Base-by-base conservation (phyloP, 2,329 filamentous ascomycete genomes). In the Neofusicoccum kwambonambiense region DNA sequence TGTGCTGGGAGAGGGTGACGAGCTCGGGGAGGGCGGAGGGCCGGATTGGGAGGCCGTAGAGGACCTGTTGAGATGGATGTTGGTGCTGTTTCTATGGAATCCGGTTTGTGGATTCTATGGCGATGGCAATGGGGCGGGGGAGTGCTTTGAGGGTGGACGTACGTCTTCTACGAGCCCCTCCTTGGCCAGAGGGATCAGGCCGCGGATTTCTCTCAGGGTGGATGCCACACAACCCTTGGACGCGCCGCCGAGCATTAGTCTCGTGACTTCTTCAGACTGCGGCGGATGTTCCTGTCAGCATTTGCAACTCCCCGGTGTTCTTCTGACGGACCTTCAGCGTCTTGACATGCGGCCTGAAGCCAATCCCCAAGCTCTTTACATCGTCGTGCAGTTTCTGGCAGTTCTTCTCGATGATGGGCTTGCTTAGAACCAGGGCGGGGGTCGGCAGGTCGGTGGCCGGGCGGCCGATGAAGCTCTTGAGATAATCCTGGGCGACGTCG, bases 331-430 rank as follows among this genome's bases (percentile, higher is more conserved):
- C 63, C 63, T 65, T 65, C 13, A 65, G 54, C 4, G 63, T 65
- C 54, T 65, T 65, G 47, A 65, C 63, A 15, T 65, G 63, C n/a
- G 63, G 63, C 37, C 63, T 12, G 39, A 65, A 65, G 27, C 39
- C 39, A 27, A 65, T 65, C 3, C 63, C 63, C 54, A 61, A 45
- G 39, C 27, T 65, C 47, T 61, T 60, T 8, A 65, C 63, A 54
- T 65, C 63, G 17, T 61, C 56, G 37, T 60, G 56, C 7, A 65
- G 37, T 12, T 54, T 51, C 50, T 61, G 57, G 37, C 54, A 60
- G 56, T 65, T 65, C 13, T 27, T 45, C 34, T 65, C 44, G 15
- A 65, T 37, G 34, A 61, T 41, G 37, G 54, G 63, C 47, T 65
- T 61, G 63, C 45, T 65, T n/a, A 65, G 54, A 37, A 65, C 63